Conservation (phyloP, 1,284 basidiomycete genomes). For the Schizophyllum commune region DNA sequence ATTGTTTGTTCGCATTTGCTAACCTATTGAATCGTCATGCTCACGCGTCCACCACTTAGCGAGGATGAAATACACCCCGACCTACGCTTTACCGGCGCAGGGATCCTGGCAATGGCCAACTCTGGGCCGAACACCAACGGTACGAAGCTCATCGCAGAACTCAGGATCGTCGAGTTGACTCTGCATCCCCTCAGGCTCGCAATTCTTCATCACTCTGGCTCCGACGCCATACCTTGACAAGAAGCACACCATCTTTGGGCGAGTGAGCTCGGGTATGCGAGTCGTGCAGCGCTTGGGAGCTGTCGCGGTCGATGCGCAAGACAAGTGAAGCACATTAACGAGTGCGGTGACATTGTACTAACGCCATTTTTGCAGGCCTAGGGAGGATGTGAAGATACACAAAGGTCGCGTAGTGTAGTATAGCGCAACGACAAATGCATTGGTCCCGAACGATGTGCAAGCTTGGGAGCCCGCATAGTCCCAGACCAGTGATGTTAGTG, state of each 20-base stretch:
- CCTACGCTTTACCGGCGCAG: slow-evolving; percentile 89
- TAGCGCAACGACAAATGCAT: neutral
- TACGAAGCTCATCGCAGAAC: slow-evolving; percentile 21
- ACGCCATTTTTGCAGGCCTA: slow-evolving; percentile 40
- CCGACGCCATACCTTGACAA: slow-evolving; percentile 90
- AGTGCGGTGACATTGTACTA: neutral
- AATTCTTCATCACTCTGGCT: slow-evolving; percentile 87
- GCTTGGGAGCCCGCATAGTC: no score
- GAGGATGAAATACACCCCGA: slow-evolving; percentile 87
- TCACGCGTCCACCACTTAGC: slow-evolving; percentile 25
- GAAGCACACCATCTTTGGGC: slow-evolving; percentile 93
- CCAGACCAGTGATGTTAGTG: no score
- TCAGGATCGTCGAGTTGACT: neutral
- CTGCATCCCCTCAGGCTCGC: slow-evolving; percentile 55
- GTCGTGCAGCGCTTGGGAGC: slow-evolving; percentile 79
- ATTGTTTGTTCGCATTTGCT: slow-evolving; percentile 48
- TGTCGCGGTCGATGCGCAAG: slow-evolving; percentile 72
- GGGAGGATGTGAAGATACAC: slow-evolving; percentile 75
- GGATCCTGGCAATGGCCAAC: slow-evolving; percentile 95
- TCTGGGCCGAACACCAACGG: slow-evolving; percentile 92
- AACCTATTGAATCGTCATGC: neutral
- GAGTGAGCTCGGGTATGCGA: slow-evolving; percentile 80
- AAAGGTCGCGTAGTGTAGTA: slow-evolving; percentile 50
- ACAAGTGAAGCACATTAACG: slow-evolving; percentile 43
- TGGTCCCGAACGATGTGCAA: no score